Evolutionary conservation across 2,329 filamentous ascomycete species (phyloP), one percentile per base, ranked within the genome.

Genomic region (Leptographium galeiforme): DNA sequence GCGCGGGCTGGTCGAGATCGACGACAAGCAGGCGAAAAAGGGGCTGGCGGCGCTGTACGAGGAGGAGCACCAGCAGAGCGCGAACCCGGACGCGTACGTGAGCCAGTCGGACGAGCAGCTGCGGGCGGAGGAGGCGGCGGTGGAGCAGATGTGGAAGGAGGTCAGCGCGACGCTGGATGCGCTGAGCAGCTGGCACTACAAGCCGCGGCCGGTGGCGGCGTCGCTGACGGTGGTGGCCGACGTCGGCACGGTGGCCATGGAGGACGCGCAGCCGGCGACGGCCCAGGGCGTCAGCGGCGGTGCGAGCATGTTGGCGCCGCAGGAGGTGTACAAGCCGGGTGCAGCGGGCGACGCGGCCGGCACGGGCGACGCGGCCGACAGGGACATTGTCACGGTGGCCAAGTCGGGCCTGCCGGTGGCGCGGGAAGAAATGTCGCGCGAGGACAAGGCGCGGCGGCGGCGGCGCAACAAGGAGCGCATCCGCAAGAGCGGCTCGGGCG

Each of bases 151-250:
- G 62, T 98, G 93, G 89, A 85, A 81, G 60, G 84, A 87, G 39
- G 76, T 96, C 52, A 83, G 79, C 63, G 79, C 78, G 47, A 87
- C 88, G 57, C 81, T 98, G 53, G 93, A 98, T 68, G 81, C 87
- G 32, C 81, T 98, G 58, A 90, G 84, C 68, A 95, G 87, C 66
- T 95, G 89, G 84, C 87, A 96, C 70, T 96, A 95, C 78, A 90
- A 88, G 68, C 93, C 93, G 52, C 94, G 90, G 71, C 84, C 87
- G 12, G 78, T 84, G 2, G 85, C 85, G 51, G 81, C 88, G n/a
- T 80, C 81, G 47, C 79, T 98, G 57, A 90, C 87, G 45, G 86
- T 96, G 53, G 85, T 96, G 38, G 79, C 88, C 32, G 91, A 97
- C 68, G 87, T 93, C 5, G 88, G 90, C n/a, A 89, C 87, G 4